Evolutionary conservation across 1,284 basidiomycete genomes (phyloP).

Genomic region (Takashimella koratensis): DNA sequence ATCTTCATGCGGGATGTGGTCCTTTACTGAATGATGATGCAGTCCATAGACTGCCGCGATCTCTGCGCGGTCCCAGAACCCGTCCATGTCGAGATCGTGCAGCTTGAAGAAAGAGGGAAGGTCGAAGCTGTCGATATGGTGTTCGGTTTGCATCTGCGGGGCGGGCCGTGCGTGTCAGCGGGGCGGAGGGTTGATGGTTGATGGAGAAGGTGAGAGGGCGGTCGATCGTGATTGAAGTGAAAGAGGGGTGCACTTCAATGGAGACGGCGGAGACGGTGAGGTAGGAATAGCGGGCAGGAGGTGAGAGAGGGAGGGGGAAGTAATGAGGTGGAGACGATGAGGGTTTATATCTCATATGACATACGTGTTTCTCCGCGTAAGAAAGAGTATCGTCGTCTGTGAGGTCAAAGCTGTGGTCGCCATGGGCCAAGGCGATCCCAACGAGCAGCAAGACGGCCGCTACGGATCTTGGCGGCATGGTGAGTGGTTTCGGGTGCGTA

Average conservation of each 20-base stretch:
- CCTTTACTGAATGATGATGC: conserved; percentile 87
- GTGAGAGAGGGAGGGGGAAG: too few species aligned
- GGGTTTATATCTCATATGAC: too few species aligned
- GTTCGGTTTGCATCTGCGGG: conserved; percentile 46
- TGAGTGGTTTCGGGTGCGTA: neutral
- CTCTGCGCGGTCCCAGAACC: conserved; percentile 71
- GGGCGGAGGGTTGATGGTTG: neutral
- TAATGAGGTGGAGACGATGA: too few species aligned
- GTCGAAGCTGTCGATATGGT: conserved; percentile 49
- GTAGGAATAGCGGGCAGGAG: too few species aligned
- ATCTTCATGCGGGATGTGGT: conserved; percentile 74
- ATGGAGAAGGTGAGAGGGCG: neutral
- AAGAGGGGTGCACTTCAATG: too few species aligned
- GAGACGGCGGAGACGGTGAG: too few species aligned
- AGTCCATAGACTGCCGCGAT: conserved; percentile 91
- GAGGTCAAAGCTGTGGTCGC: conserved; percentile 36
- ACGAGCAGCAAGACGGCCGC: conserved; percentile 9
- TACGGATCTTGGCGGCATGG: conserved; percentile 7
- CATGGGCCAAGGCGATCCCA: conserved; percentile 30
- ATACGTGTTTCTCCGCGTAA: conserved; percentile 57
- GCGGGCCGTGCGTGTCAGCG: too few species aligned
- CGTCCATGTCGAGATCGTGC: conserved; percentile 82
- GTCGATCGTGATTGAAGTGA: neutral
- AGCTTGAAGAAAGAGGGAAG: conserved; percentile 54
- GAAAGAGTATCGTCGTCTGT: conserved; percentile 30